Base-by-base conservation (phyloP, 1,284 basidiomycete genomes). In the Irpex sp. region DNA sequence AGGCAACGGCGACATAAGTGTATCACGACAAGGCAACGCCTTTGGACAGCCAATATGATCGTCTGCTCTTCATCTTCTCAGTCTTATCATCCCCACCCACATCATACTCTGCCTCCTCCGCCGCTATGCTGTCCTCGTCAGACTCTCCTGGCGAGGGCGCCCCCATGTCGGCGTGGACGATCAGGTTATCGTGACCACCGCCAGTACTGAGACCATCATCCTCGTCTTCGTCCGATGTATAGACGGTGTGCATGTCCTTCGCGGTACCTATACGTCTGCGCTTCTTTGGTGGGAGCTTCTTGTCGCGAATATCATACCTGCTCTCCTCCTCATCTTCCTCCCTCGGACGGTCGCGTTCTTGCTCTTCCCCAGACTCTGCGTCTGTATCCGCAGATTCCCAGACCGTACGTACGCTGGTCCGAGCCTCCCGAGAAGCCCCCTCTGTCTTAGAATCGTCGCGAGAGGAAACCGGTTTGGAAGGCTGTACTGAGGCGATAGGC, bases 31-130 rank as follows among this genome's bases (percentile, higher is more conserved):
- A 33, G 15, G 70, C 73, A 60, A 72, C 68, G 1, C 73, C 78
- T 66, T 83, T 83, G 37, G 80, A 81, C 49, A 80, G 63, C 81
- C 82, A 83, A 67, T 79, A 83, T 58, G 77, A 77, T 64, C 79
- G 72, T 56, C 70, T 76, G 62, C 69, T 71, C 53, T 65, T 60
- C 47, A 66, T 50, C 58, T 67, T 62, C 56, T 66, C 63, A n/a
- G 63, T 49, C 58, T 55, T 49, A 21, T 26, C 33, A 39, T 35
- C 47, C 62, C 69, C 43, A 66, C 66, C 13, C 43, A 65, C 62
- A 39, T 65, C 65, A 46, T 68, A 62, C 64, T 72, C 68, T 63
- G 61, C 69, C 68, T 67, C 57, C 47, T 64, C 57, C 50, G 26
- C 49, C 11, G 17, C 53, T 39, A 43, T 49, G 5, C 35, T 55